Percentiles rank a stretch among this genome's conserved stretches.
phyloP scores from a whole-genome alignment of 345 rosid genomes.

The Hypericum androsaemum region DNA sequence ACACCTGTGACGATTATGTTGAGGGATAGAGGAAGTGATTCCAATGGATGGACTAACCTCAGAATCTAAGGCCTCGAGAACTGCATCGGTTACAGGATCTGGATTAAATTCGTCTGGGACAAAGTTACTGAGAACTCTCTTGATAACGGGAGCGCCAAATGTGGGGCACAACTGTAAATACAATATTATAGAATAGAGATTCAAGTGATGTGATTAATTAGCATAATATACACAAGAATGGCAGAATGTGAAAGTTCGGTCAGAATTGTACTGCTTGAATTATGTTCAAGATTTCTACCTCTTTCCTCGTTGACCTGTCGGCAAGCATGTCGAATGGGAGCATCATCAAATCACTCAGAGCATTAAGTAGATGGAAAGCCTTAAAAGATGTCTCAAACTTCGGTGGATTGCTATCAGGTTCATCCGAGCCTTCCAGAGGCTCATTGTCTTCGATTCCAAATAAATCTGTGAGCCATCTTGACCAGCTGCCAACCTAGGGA shows the following conservation, averaged over 20 bases:
- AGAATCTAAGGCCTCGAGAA: slow-evolving; percentile 49
- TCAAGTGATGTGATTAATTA: neutral
- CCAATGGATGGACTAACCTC: slow-evolving; percentile 42
- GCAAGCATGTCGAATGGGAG: slow-evolving; percentile 85
- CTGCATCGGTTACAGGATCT: slow-evolving; percentile 49
- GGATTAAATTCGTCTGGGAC: slow-evolving; percentile 91
- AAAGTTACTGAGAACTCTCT: slow-evolving; percentile 57
- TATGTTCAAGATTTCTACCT: slow-evolving; percentile 30
- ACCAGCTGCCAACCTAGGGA: slow-evolving; percentile 80
- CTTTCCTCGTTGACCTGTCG: slow-evolving; percentile 61
- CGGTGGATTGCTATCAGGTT: slow-evolving; percentile 17
- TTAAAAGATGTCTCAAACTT: slow-evolving; percentile 43
- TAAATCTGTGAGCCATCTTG: slow-evolving; percentile 87
- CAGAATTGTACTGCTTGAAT: neutral
- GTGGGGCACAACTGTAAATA: slow-evolving; percentile 61
- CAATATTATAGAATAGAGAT: neutral
- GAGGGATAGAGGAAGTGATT: neutral
- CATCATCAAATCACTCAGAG: slow-evolving; percentile 93
- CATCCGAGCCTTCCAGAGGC: slow-evolving; percentile 22
- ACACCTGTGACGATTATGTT: no score
- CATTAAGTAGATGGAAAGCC: slow-evolving; percentile 66
- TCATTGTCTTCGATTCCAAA: slow-evolving; percentile 61
- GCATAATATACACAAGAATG: no score
- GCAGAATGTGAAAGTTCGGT: no score
- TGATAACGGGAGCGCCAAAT: slow-evolving; percentile 48